Percentiles rank a stretch among this genome's conserved stretches.
Conservation (phyloP, 164 flowering plant genomes). For the Paratinospora sagittata region DNA sequence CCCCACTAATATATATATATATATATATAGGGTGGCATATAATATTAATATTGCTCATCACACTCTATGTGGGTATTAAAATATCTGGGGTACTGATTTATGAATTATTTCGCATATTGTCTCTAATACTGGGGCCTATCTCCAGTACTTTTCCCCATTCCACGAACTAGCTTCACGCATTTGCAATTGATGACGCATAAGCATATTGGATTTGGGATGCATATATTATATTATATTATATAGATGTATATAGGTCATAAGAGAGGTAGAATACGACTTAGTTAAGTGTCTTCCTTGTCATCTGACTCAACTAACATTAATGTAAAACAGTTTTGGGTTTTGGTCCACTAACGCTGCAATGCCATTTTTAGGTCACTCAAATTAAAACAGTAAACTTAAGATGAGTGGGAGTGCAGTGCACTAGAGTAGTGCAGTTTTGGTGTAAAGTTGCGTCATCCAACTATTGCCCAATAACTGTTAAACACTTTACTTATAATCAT, state of each 20-base stretch:
- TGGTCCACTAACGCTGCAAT: background rate
- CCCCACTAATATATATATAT: too few relatives aligned
- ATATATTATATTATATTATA: too few relatives aligned
- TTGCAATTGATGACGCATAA: too few relatives aligned
- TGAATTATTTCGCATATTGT: too few relatives aligned
- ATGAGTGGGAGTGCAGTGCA: background rate
- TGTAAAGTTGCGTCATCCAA: slow-evolving; percentile 1
- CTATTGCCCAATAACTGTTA: slow-evolving; percentile 3
- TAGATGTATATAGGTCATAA: background rate
- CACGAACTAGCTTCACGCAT: too few relatives aligned
- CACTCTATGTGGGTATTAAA: too few relatives aligned
- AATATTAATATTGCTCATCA: too few relatives aligned
- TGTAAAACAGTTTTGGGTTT: background rate
- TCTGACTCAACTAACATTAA: background rate
- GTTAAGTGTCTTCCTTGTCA: slow-evolving; percentile 3
- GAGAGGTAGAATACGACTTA: background rate
- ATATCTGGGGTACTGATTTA: too few relatives aligned
- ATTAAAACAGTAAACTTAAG: background rate
- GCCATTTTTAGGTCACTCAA: background rate
- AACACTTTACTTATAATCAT: background rate
- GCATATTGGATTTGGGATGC: too few relatives aligned
- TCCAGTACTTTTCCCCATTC: too few relatives aligned
- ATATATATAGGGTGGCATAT: too few relatives aligned
- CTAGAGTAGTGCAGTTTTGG: slow-evolving; percentile 3
- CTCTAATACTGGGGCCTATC: too few relatives aligned